Base-by-base conservation (phyloP, 2,329 filamentous ascomycete species). In the Camptophora hylomeconis region DNA sequence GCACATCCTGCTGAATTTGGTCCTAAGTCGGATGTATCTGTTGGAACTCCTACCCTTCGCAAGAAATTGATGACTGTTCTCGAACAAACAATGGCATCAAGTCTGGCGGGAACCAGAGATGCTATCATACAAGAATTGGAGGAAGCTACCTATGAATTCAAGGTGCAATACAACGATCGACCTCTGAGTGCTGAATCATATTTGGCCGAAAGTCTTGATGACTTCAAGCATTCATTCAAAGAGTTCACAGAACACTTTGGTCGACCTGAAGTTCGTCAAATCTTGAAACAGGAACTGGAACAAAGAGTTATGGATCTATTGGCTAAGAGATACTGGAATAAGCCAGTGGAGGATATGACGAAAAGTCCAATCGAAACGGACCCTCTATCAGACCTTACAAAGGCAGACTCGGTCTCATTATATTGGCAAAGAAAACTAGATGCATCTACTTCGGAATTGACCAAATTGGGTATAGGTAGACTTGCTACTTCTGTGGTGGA, bases 161-260 rank as follows among this genome's bases (percentile, higher is more conserved):
- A 98, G 53, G 89, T 98, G 4, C 92, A 98, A 53, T 98, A 98
- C 59, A 98, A 98, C 48, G 89, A 98, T 51, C 75, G 89, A 5
- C 83, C 87, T 2, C 63, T 98, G 19, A 93, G 83, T 28, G 89
- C 89, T 2, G 89, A 98, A 51, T 93, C 87, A 3, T 98, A 98
- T 50, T 69, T 98, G 20, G 89, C 89, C 2, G 89, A 95, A 53
- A 92, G 81, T 42, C 62, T 98, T 3, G 89, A 98, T 53, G 76
- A 78, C 12, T 95, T 98, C 67, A 98, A 98, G 57, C 92, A 95
- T 54, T 82, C 83, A 0, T 98, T 98, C 60, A 94, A 93, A 51
- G 78, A 80, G 42, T 93, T 95, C 48, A 76, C 83, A 0, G 83
- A 92, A 41, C 69, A 72, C 17, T 98, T 98, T 47, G 89, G 89